Evolutionary conservation across 1,139 yeast species (phyloP).

Genomic region (Hansenula sp.): DNA sequence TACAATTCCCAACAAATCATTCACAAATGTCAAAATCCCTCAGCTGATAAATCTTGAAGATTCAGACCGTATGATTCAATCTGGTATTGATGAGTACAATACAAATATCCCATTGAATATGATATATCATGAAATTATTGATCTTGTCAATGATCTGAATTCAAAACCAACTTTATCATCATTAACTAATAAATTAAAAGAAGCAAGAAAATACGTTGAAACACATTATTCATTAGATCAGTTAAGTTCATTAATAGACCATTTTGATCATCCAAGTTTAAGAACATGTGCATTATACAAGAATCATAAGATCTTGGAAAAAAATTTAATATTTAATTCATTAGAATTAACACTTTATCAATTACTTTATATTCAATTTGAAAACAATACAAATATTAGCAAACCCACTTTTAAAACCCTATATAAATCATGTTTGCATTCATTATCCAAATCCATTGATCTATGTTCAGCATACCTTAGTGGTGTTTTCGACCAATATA

Average conservation of each 20-base stretch:
- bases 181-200: neutral
- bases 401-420: neutral
- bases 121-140: neutral
- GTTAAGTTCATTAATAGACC: neutral
- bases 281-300: neutral
- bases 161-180: neutral
- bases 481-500: neutral
- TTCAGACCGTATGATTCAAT: neutral
- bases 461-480: neutral
- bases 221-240: neutral
- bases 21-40: neutral
- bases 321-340: neutral
- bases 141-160: neutral
- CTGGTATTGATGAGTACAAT: neutral
- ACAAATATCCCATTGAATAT: neutral
- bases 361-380: conserved; percentile 1
- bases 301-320: neutral
- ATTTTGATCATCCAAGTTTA: neutral
- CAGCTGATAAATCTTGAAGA: neutral
- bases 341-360: neutral
- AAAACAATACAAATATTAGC: neutral
- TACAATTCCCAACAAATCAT: neutral
- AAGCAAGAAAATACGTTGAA: neutral
- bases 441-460: neutral
- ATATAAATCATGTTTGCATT: neutral